Percentiles rank a stretch among this genome's conserved stretches.
Conservation (phyloP, 805 yeast species). For the Wickerhamiella musiphila region DNA sequence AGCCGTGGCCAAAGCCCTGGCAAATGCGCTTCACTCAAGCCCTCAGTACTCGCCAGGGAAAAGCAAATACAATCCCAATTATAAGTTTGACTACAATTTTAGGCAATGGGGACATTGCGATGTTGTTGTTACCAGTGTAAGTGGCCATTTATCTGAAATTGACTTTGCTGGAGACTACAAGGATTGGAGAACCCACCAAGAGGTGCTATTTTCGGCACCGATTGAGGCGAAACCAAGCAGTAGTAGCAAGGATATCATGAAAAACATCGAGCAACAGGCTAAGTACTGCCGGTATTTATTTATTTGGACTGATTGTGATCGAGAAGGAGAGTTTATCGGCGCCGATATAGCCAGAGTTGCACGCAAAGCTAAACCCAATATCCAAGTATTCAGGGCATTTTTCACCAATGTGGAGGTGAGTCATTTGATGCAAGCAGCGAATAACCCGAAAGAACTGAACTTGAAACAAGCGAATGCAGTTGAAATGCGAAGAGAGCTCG, state of each 20-base stretch:
- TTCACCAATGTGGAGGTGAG: constrained; percentile 71
- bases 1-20: constrained; percentile 76
- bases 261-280: constrained; percentile 54
- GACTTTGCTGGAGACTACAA: constrained; percentile 47
- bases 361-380: constrained; percentile 27
- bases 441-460: constrained; percentile 45
- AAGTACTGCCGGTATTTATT: constrained; percentile 42
- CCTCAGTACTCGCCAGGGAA: constrained; percentile 27
- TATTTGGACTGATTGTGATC: constrained; percentile 98
- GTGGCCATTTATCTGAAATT: constrained; percentile 61
- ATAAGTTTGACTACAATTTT: constrained; percentile 54
- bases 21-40: constrained; percentile 54
- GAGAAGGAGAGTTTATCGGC: constrained; percentile 92
- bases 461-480: constrained; percentile 68
- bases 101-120: constrained; percentile 46
- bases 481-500: constrained; percentile 68
- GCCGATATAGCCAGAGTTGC: constrained; percentile 68
- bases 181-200: constrained; percentile 53
- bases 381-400: constrained; percentile 54
- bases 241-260: constrained; percentile 33
- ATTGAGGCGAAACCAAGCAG: constrained; percentile 26
- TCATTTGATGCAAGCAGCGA: constrained; percentile 65
- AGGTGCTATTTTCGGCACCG: constrained; percentile 56
- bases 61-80: constrained; percentile 57
- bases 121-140: constrained; percentile 81